Evolutionary conservation across 2,329 filamentous ascomycete species (phyloP).

Genomic region (Parafenestella ontariensis): DNA sequence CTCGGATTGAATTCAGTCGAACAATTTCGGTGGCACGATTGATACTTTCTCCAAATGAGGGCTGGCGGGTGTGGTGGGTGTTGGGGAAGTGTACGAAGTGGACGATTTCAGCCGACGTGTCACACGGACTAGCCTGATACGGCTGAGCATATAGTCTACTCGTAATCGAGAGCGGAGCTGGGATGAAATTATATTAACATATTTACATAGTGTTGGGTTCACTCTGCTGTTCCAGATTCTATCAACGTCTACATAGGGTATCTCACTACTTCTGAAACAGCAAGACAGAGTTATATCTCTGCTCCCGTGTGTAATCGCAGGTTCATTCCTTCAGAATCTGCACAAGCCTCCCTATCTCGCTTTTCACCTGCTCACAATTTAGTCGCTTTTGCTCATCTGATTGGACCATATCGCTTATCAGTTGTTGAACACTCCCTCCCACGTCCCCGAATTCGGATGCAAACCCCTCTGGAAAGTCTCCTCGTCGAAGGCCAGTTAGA

Average conservation of each 20-base stretch:
- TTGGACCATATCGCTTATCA: conserved; percentile 43
- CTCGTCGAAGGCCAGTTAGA: conserved; percentile 42
- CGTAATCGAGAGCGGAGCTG: neutral
- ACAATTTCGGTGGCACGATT: neutral
- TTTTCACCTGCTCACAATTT: conserved; percentile 40
- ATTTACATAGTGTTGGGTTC: neutral
- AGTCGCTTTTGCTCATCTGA: conserved; percentile 37
- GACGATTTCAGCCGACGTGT: neutral
- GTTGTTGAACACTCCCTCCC: conserved; percentile 28
- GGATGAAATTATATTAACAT: neutral
- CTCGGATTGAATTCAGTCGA: neutral
- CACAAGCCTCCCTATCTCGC: conserved; percentile 28
- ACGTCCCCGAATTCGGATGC: conserved; percentile 23
- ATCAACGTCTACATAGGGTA: neutral
- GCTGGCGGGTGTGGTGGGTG: neutral
- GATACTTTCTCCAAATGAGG: neutral
- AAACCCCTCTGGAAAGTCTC: conserved; percentile 41
- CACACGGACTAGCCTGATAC: neutral
- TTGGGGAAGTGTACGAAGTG: neutral
- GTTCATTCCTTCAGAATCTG: conserved; percentile 17
- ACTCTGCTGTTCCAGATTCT: neutral
- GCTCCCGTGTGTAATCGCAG: neutral
- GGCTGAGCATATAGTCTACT: neutral
- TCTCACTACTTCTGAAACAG: neutral
- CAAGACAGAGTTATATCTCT: too few species aligned